Evolutionary conservation across 257 asterid species (phyloP).

Genomic region (Datura wrightii): DNA sequence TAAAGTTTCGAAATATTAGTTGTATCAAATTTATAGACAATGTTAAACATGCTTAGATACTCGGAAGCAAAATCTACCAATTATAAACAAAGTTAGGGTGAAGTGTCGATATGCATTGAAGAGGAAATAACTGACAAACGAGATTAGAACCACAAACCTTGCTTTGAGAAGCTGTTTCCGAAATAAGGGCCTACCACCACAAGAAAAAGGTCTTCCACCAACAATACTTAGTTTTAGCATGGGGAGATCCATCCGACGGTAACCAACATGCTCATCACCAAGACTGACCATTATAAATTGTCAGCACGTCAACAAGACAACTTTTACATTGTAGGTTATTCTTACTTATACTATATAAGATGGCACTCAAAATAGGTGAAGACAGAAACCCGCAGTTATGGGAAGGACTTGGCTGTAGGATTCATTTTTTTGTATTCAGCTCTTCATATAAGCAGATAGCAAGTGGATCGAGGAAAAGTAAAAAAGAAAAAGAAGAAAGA

Average conservation of each 20-base stretch:
- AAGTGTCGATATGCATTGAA: background rate
- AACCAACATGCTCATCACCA: constrained; percentile 92
- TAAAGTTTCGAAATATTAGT: background rate
- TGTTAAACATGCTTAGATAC: background rate
- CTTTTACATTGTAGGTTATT: background rate
- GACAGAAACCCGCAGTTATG: background rate
- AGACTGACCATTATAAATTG: constrained; percentile 62
- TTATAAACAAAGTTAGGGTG: background rate
- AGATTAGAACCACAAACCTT: constrained; percentile 52
- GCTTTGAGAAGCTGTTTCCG: constrained; percentile 73
- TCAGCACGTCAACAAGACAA: background rate
- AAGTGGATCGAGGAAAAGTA: background rate
- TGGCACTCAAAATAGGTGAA: background rate
- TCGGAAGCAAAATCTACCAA: background rate
- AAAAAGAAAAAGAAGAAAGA: background rate
- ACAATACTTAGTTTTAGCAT: constrained; percentile 71
- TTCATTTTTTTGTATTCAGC: background rate
- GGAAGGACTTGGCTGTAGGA: background rate
- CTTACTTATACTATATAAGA: background rate
- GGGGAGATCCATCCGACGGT: constrained; percentile 69
- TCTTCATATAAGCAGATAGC: background rate
- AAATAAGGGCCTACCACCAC: constrained; percentile 69
- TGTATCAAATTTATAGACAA: background rate
- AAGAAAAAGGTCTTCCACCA: constrained; percentile 97
- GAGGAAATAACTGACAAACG: background rate